Evolutionary conservation across 495 filamentous ascomycete genomes (phyloP), one percentile per base, ranked within the genome.

Genomic region (Podospora comata): DNA sequence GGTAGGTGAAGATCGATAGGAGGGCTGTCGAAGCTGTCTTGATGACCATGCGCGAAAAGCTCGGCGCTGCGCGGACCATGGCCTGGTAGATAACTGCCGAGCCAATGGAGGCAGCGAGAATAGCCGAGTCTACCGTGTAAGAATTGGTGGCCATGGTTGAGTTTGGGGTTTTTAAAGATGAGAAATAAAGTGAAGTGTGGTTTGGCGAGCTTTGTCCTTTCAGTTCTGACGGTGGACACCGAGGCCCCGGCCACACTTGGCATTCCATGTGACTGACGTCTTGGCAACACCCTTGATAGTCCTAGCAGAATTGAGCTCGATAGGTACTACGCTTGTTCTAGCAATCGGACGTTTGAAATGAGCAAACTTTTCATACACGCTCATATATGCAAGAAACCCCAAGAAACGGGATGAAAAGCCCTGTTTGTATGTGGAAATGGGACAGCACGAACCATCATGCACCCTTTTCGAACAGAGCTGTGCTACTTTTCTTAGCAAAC

Each of bases 11-110:
- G 2, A 66, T 34, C 3, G 74, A 69, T 15, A 77, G 70, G 9
- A 77, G 68, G 0, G 70, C 56, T 5, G 74, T 77, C 1, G 75
- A 76, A 15, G 64, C 26, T 1, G 75, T 74, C 62, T 77, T 77
- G 56, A 65, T 70, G 26, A 65, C 6, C 63, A 66, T 71, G 56
- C 75, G 75, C 30, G 60, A 23, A 7, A 6, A 15, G 34, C 58
- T 66, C 0, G 75, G 72, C n/a, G 32, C 58, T 2, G 64, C 56
- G 27, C 67, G 70, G 39, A 74, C 62, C 5, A 66, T 4, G 75
- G 64, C 20, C 62, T 57, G 30, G 65, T 75, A 77, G 56, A 71
- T 13, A 15, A 73, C 15, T 19, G 69, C 58, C 0, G 70, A 30
- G 48, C 60, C 67, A 23, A 74, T 9, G 1, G 73, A 75, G 44